Evolutionary conservation across 306 rosid genomes (phyloP).

Genomic region (Casuarina equisetifolia): DNA sequence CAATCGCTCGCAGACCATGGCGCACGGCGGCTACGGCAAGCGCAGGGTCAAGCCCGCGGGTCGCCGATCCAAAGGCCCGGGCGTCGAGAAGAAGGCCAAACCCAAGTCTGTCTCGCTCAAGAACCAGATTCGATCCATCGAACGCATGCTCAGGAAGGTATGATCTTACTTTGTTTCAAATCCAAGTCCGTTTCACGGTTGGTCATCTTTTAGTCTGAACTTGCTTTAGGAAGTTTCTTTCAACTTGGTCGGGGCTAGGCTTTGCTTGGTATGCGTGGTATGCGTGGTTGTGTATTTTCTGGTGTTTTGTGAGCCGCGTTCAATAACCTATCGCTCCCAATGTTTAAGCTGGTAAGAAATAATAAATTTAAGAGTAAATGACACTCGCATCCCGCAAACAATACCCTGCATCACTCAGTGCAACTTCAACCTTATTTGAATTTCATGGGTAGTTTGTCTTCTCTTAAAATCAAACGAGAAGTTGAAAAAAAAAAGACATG

Average conservation of each 20-base stretch:
- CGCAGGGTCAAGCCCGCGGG: constrained; percentile 76
- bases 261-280: neutral
- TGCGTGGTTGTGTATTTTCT: neutral
- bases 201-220: neutral
- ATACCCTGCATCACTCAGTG: too few species aligned
- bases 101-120: constrained; percentile 84
- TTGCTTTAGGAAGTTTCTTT: neutral
- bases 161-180: neutral
- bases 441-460: too few species aligned
- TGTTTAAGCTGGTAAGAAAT: too few species aligned
- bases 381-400: too few species aligned
- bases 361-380: too few species aligned
- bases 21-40: constrained; percentile 87
- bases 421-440: too few species aligned
- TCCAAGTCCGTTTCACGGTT: neutral
- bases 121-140: constrained; percentile 89
- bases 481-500: too few species aligned
- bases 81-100: constrained; percentile 66
- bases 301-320: too few species aligned
- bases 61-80: constrained; percentile 70
- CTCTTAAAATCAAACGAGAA: too few species aligned
- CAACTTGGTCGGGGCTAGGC: constrained; percentile 8
- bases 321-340: too few species aligned
- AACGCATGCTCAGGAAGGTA: constrained; percentile 93
- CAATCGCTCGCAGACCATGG: constrained; percentile 47